Percentiles rank a stretch among this genome's conserved stretches.
Evolutionary conservation across 768 basidiomycete genomes (phyloP).

Genomic region (Gelatoporia subvermispora): DNA sequence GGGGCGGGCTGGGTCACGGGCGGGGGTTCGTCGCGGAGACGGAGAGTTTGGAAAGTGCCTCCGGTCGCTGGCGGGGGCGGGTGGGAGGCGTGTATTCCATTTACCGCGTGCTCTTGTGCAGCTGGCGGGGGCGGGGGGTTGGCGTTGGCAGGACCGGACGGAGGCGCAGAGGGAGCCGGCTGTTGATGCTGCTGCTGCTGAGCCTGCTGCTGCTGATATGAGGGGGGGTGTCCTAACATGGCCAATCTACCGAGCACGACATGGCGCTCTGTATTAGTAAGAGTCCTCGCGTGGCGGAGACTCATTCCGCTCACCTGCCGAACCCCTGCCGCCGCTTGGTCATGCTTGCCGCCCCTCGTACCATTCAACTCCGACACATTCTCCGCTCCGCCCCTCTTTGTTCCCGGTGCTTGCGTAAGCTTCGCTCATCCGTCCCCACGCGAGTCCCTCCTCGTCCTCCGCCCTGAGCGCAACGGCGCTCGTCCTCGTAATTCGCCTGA

Average conservation of each 20-base stretch:
- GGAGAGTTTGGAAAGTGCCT: constrained; percentile 37
- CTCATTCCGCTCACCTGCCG: constrained; percentile 3
- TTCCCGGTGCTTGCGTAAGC: not conserved
- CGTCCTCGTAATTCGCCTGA: not conserved
- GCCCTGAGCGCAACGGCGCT: not conserved
- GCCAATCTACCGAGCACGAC: constrained; percentile 19
- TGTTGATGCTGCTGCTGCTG: constrained; percentile 17
- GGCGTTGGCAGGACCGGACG: constrained; percentile 12
- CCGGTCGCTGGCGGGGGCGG: constrained; percentile 15
- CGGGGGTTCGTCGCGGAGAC: constrained; percentile 56
- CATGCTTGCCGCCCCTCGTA: not conserved
- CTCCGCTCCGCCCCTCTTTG: not conserved
- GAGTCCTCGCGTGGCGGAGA: constrained; percentile 22
- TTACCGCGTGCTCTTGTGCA: constrained; percentile 7
- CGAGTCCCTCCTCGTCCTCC: not conserved
- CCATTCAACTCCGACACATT: not conserved
- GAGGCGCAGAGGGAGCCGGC: constrained; percentile 6
- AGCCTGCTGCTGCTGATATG: constrained; percentile 22
- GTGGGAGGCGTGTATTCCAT: constrained; percentile 10
- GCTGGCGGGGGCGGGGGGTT: constrained; percentile 11
- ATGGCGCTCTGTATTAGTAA: constrained; percentile 27
- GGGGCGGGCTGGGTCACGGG: constrained; percentile 32
- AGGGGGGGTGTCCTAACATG: constrained; percentile 29
- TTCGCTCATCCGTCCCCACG: not conserved
- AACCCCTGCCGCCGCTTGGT: not conserved